Evolutionary conservation across 2,329 filamentous ascomycete species (phyloP).

Genomic region (Colletotrichum zoysiae): DNA sequence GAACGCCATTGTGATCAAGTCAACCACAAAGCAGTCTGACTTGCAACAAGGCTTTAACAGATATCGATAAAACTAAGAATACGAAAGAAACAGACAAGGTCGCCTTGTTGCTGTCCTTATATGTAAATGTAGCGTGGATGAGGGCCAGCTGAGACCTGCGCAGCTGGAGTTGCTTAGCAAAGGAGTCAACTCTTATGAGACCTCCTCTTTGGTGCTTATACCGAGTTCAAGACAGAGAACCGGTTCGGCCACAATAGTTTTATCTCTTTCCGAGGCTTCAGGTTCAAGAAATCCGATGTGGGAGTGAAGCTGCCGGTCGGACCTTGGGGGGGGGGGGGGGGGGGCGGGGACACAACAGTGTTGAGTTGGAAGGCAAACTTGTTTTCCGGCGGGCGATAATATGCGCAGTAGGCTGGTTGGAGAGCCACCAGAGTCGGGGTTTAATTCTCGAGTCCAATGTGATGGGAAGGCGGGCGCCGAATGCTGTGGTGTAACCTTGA

Average conservation of each 20-base stretch:
- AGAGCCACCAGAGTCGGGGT: neutral
- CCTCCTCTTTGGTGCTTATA: neutral
- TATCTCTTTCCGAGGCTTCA: neutral
- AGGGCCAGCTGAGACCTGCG: constrained; percentile 33
- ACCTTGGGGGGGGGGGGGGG: neutral
- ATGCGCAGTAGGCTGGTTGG: constrained; percentile 1
- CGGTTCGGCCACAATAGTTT: constrained; percentile 9
- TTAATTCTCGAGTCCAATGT: neutral
- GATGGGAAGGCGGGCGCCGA: constrained; percentile 12
- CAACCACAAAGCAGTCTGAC: neutral
- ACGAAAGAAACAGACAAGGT: too few relatives aligned
- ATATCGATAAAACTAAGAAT: neutral
- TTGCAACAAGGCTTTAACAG: neutral
- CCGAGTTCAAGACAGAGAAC: neutral
- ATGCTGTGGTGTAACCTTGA: constrained; percentile 18
- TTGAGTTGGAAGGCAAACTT: neutral
- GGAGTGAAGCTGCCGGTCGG: constrained; percentile 9
- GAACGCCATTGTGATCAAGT: constrained; percentile 26
- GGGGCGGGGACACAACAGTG: neutral
- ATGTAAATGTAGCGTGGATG: neutral
- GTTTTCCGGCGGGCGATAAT: constrained; percentile 5
- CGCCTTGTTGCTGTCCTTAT: neutral
- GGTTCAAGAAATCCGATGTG: neutral
- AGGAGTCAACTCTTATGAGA: neutral
- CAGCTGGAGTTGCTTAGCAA: constrained; percentile 10